Percentiles rank a stretch among this genome's conserved stretches.
phyloP scores from a whole-genome alignment of 768 basidiomycete species.

The Rhodosporidiobolus sp. region DNA sequence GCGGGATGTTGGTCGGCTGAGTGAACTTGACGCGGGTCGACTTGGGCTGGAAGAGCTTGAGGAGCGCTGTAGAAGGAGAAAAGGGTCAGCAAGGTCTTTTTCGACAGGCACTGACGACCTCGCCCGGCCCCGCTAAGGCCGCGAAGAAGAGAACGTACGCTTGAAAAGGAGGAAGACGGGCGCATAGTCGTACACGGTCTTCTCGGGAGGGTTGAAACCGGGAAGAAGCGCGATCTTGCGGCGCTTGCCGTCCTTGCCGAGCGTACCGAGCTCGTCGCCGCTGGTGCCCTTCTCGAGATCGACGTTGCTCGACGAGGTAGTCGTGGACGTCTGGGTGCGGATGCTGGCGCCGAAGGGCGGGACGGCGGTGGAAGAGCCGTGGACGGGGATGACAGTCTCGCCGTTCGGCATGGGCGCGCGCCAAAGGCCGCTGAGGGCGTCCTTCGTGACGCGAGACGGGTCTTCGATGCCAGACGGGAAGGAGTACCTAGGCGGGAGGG shows the following conservation, averaged over 20 bases:
- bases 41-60: background rate
- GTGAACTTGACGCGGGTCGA: background rate
- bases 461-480: slow-evolving; percentile 31
- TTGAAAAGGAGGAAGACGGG: slow-evolving; percentile 18
- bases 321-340: background rate
- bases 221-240: slow-evolving; percentile 16
- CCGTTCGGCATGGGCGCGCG: slow-evolving; percentile 19
- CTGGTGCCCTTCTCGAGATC: slow-evolving; percentile 24
- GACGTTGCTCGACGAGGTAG: background rate
- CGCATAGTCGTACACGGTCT: slow-evolving; percentile 14
- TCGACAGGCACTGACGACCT: too few relatives aligned
- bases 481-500: slow-evolving; percentile 13
- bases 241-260: background rate
- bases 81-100: background rate
- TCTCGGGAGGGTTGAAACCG: slow-evolving; percentile 15
- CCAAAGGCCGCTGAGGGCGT: slow-evolving; percentile 22
- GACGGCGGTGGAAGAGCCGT: background rate
- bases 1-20: slow-evolving; percentile 26
- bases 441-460: background rate
- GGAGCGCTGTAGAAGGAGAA: background rate
- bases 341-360: background rate
- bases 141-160: background rate
- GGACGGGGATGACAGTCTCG: slow-evolving; percentile 9
- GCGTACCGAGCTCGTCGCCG: background rate
- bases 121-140: too few relatives aligned